Evolutionary conservation across 345 rosid genomes (phyloP), one percentile per base, ranked within the genome.

Genomic region (Euphorbia peplus): DNA sequence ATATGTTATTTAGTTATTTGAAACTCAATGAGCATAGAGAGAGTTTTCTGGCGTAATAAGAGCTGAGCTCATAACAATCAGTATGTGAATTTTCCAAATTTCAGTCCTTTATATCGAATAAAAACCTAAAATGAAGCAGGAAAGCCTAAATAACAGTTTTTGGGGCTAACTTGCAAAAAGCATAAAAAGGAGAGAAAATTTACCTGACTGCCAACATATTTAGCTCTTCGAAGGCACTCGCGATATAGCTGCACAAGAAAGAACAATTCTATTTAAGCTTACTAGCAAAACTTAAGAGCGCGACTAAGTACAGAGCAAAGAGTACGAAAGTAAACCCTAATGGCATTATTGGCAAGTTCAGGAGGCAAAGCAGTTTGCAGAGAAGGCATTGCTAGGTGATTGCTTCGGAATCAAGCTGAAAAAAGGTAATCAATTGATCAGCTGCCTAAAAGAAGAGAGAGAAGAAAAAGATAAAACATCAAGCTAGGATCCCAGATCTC

Each of bases 191-290:
- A 44, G 13, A 19, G 56, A 65, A 18, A 9, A 5, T 59, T 68
- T 76, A 90, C 99, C 88, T 79, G 75, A 67, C 85, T 89, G 67
- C 98, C 98, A 62, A 95, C 64, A 68, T 82, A 90, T 79, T 83
- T 92, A 42, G 97, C 98, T 79, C 99, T 81, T 68, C 98, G 87
- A 80, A 95, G 97, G 77, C 98, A 95, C 75, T 92, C 99, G 18
- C 96, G 90, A 57, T 95, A 95, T 78, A 95, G 87, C 99, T 95
- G 83, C 73, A 69, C 72, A 8, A 26, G 56, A 22, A 35, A 52
- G 26, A 14, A 29, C 6, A 12, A 42, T 25, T 44, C 42, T 19
- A 37, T 4, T 44, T 16, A 63, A 42, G 35, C 35, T 25, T 13
- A 44, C 21, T 42, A 16, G 35, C 16, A n/a, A 62, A 62, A 62